These are phyloP conservation scores for Beta macrorhiza DNA, from an alignment of 179 eudicot species.

Conservation along the genomic window DNA sequence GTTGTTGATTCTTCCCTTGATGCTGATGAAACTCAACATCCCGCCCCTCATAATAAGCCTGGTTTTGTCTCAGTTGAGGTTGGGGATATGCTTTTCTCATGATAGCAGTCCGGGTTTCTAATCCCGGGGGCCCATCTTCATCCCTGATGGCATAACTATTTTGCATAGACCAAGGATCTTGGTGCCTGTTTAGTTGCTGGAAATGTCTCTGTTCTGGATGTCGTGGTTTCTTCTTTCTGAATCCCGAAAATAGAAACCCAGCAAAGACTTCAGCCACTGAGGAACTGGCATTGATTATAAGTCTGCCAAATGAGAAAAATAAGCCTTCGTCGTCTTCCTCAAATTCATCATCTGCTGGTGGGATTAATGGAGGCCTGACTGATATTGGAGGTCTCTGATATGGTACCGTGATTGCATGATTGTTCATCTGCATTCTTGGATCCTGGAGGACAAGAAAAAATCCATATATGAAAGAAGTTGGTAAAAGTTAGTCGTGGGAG, in stretches of 20 bases:
- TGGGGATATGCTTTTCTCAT: slow-evolving; percentile 27
- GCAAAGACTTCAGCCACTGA: slow-evolving; percentile 37
- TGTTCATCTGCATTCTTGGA: slow-evolving; percentile 24
- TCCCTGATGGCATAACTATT: slow-evolving; percentile 31
- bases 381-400: slow-evolving; percentile 34
- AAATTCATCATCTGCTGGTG: slow-evolving; percentile 34
- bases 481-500: background rate
- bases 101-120: slow-evolving; percentile 24
- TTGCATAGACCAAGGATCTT: slow-evolving; percentile 33
- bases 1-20: slow-evolving; percentile 24
- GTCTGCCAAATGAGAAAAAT: slow-evolving; percentile 36
- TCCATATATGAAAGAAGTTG: background rate
- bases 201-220: slow-evolving; percentile 26
- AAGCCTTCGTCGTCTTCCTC: slow-evolving; percentile 38
- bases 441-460: slow-evolving; percentile 20
- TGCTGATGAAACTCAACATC: slow-evolving; percentile 26
- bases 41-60: slow-evolving; percentile 25
- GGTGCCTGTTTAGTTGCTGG: slow-evolving; percentile 33
- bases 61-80: slow-evolving; percentile 26
- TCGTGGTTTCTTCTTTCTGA: slow-evolving; percentile 31
- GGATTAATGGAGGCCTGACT: slow-evolving; percentile 36
- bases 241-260: slow-evolving; percentile 32
- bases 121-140: slow-evolving; percentile 30
- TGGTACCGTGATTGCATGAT: slow-evolving; percentile 20
- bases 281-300: slow-evolving; percentile 35